phyloP scores from a whole-genome alignment of 208 protist genomes.

The Acanthamoeba healyi region DNA sequence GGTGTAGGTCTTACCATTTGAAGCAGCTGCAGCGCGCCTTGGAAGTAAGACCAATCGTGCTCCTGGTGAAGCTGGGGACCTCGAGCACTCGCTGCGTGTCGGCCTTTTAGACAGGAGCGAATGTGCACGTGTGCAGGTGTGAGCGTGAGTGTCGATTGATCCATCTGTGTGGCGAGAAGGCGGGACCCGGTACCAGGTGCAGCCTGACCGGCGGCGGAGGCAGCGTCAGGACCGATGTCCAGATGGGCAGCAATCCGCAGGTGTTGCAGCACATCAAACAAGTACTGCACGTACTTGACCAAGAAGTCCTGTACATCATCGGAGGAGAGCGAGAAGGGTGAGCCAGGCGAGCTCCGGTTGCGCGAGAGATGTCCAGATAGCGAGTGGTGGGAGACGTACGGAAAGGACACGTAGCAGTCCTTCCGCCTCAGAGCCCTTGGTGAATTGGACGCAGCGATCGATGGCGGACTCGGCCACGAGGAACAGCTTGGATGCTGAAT shows the following conservation, averaged over 20 bases:
- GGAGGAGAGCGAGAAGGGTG: background rate
- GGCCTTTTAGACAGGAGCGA: background rate
- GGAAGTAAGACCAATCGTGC: constrained; percentile 46
- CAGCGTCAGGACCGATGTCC: constrained; percentile 24
- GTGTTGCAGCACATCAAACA: constrained; percentile 34
- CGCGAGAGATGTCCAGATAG: background rate
- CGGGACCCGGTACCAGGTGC: background rate
- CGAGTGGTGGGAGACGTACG: background rate
- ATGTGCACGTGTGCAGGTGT: background rate
- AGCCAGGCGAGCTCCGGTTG: background rate
- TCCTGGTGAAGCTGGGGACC: background rate
- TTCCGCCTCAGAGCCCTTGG: constrained; percentile 16
- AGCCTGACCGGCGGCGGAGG: background rate
- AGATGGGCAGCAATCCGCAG: constrained; percentile 44
- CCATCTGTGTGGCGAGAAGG: background rate
- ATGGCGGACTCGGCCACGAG: constrained; percentile 35
- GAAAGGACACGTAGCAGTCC: background rate
- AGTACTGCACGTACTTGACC: constrained; percentile 12
- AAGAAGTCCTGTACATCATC: background rate
- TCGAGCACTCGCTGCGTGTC: background rate
- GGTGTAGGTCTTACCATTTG: background rate
- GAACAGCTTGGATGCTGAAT: constrained; percentile 32
- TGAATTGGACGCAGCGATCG: constrained; percentile 33
- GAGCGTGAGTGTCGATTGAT: background rate
- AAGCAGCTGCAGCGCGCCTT: constrained; percentile 4